phyloP scores from a whole-genome alignment of 805 yeast species.

The Nakazawaea peltata region DNA sequence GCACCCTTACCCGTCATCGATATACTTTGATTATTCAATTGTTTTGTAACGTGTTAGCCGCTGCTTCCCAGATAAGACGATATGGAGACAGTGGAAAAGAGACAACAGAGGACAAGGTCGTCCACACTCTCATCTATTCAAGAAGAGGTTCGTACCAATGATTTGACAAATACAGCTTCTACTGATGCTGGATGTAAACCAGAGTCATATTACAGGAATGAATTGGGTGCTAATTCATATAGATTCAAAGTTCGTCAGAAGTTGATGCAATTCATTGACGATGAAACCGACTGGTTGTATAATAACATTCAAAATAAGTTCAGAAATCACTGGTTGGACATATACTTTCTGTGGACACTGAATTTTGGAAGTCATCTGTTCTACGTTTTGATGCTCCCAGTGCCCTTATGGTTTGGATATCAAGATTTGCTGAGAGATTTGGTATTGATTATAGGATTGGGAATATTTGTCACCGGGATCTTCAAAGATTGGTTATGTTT shows the following conservation, averaged over 20 bases:
- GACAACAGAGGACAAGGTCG: no score
- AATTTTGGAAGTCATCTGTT: conserved; percentile 90
- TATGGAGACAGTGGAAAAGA: no score
- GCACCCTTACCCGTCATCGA: no score
- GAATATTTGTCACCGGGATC: conserved; percentile 65
- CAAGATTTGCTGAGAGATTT: conserved; percentile 50
- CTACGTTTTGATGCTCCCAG: conserved; percentile 81
- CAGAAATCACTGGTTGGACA: conserved; percentile 49
- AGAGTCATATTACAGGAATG: conserved; percentile 52
- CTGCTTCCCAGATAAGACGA: no score
- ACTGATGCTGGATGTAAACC: conserved; percentile 61
- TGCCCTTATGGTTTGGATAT: conserved; percentile 77
- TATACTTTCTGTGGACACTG: conserved; percentile 82
- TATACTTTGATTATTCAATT: no score
- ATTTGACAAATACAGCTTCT: conserved; percentile 5
- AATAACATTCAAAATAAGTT: conserved; percentile 42
- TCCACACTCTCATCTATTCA: conserved; percentile 3
- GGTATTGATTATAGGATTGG: conserved; percentile 53
- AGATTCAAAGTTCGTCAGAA: conserved; percentile 41
- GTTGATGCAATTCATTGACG: conserved; percentile 48
- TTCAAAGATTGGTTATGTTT: conserved; percentile 81
- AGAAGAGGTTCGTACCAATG: no score
- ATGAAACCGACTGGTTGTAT: conserved; percentile 61
- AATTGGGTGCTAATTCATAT: conserved; percentile 50
- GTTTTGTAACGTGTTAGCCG: no score